phyloP scores from a whole-genome alignment of 305 asterid genomes.

The Solanum hybrid region DNA sequence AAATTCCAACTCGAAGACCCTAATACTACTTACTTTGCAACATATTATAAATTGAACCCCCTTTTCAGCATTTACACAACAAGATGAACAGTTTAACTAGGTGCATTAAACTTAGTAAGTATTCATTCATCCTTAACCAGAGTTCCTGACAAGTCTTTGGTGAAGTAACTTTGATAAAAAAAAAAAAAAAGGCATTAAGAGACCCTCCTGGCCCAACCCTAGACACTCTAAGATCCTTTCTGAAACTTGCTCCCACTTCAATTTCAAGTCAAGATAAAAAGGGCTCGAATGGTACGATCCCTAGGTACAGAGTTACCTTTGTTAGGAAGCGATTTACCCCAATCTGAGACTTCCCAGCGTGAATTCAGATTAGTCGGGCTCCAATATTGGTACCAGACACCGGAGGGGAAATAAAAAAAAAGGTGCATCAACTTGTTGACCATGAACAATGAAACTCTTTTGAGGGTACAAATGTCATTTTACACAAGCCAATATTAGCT shows the following conservation, averaged over 20 bases:
- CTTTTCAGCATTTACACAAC: not conserved
- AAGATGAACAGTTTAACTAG: not conserved
- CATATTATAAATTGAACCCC: not conserved
- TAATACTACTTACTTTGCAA: not conserved
- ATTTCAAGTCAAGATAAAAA: not conserved
- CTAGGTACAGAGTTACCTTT: fast-evolving
- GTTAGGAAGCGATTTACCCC: not conserved
- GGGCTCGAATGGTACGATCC: not conserved
- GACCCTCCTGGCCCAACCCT: not conserved
- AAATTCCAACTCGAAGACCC: not conserved
- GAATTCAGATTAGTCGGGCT: not conserved
- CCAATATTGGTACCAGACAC: not conserved
- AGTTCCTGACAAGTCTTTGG: not conserved
- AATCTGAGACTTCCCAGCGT: fast-evolving
- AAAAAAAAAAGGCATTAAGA: not conserved
- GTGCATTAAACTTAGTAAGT: not conserved
- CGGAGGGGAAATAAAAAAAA: fast-evolving
- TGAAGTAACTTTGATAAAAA: not conserved
- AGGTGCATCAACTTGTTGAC: not conserved
- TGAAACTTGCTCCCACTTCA: not conserved
- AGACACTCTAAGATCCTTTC: not conserved
- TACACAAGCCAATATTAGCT: not conserved
- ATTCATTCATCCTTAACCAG: fast-evolving
- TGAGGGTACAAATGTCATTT: not conserved
- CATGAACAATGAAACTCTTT: not conserved